A percentile compares a stretch with the other conserved stretches of the same genome.
These are phyloP conservation scores for Euclidium syriacum DNA, from an alignment of 345 rosid species.

Conservation along the genomic window DNA sequence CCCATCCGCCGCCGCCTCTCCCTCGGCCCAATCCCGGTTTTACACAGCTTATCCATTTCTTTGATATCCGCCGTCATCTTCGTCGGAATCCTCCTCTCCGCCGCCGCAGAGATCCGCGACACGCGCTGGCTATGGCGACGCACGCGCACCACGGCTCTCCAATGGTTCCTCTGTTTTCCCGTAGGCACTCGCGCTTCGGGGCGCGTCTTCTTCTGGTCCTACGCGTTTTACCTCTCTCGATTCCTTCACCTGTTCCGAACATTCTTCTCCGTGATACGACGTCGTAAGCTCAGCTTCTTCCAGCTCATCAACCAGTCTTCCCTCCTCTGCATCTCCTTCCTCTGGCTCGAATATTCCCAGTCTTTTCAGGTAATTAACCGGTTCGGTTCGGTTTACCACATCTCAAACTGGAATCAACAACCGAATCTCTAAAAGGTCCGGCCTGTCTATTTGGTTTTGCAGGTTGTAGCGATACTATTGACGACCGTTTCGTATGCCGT, in stretches of 20 bases:
- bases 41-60: slow-evolving; percentile 63
- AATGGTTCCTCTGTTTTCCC: slow-evolving; percentile 97
- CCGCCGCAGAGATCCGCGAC: slow-evolving; percentile 75
- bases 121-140: slow-evolving; percentile 87
- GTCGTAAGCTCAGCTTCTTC: slow-evolving; percentile 48
- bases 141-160: slow-evolving; percentile 49
- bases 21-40: slow-evolving; percentile 77
- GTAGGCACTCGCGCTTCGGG: slow-evolving; percentile 96
- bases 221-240: slow-evolving; percentile 78
- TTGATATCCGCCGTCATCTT: slow-evolving; percentile 60
- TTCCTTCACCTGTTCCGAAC: slow-evolving; percentile 78
- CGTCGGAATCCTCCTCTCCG: slow-evolving; percentile 68
- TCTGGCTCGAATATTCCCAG: slow-evolving; percentile 93
- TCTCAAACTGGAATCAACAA: neutral
- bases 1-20: slow-evolving; percentile 43
- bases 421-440: neutral
- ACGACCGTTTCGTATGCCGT: slow-evolving; percentile 63
- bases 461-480: slow-evolving; percentile 66
- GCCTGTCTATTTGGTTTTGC: slow-evolving; percentile 2
- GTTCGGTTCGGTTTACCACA: neutral
- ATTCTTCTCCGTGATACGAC: slow-evolving; percentile 48
- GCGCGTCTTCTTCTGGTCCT: slow-evolving; percentile 97
- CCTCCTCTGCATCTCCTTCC: slow-evolving; percentile 62
- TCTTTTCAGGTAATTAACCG: slow-evolving; percentile 58
- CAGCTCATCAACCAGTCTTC: slow-evolving; percentile 68